phyloP scores from a whole-genome alignment of 768 basidiomycete genomes.

The Russula virescens region DNA sequence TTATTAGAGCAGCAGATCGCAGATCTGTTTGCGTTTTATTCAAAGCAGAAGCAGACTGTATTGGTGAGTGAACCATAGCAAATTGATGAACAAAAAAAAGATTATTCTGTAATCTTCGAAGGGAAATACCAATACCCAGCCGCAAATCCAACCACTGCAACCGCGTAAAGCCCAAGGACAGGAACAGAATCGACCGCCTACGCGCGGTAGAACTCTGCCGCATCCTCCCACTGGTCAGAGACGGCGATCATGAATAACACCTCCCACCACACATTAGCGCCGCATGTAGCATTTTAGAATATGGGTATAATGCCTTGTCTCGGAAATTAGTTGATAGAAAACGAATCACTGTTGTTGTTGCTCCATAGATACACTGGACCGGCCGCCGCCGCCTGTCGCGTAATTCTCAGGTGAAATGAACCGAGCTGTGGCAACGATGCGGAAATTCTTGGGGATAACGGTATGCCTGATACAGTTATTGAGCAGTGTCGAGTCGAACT shows the following conservation, averaged over 20 bases:
- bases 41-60: conserved; percentile 50
- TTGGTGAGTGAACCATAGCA: conserved; percentile 4
- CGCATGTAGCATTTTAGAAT: background rate
- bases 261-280: background rate
- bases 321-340: background rate
- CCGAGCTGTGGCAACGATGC: conserved; percentile 77
- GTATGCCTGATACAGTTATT: conserved; percentile 49
- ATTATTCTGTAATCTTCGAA: background rate
- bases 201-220: conserved; percentile 16
- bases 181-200: conserved; percentile 3
- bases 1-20: conserved; percentile 63
- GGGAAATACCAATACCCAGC: background rate
- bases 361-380: no score
- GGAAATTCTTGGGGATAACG: conserved; percentile 66
- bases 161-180: conserved; percentile 3
- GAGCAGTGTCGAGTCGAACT: conserved; percentile 4
- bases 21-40: conserved; percentile 66
- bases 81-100: background rate
- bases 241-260: background rate
- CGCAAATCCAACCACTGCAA: conserved; percentile 3
- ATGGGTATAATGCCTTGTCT: background rate
- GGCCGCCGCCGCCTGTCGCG: background rate
- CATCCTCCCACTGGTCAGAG: conserved; percentile 12
- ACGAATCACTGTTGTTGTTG: background rate
- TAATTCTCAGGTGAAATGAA: conserved; percentile 41